Conservation (phyloP, 2,329 filamentous ascomycete genomes). For the Fusarium algeriense region DNA sequence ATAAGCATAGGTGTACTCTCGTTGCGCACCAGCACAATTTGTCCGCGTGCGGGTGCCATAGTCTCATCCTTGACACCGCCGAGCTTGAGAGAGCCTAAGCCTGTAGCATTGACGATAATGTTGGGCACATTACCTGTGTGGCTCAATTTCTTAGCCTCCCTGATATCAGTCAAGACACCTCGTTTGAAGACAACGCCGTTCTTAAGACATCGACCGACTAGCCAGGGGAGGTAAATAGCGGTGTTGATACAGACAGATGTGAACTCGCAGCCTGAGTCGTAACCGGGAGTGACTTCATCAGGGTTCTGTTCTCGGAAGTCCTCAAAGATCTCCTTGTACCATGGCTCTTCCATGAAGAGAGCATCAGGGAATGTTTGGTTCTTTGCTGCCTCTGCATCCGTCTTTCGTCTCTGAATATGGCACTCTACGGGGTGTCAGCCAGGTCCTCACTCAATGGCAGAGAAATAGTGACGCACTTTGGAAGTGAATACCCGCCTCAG, state of each 20-base stretch:
- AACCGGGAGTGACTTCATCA: slow-evolving; percentile 70
- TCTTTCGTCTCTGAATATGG: slow-evolving; percentile 67
- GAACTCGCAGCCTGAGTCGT: slow-evolving; percentile 80
- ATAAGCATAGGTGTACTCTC: slow-evolving; percentile 77
- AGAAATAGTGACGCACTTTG: slow-evolving; percentile 63
- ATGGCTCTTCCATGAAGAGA: slow-evolving; percentile 74
- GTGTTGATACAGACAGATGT: slow-evolving; percentile 93
- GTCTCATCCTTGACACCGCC: slow-evolving; percentile 83
- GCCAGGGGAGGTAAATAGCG: slow-evolving; percentile 86
- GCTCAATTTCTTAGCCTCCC: slow-evolving; percentile 68
- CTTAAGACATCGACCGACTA: slow-evolving; percentile 82
- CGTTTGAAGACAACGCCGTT: slow-evolving; percentile 78
- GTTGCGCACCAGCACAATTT: slow-evolving; percentile 87
- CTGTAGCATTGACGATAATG: slow-evolving; percentile 87
- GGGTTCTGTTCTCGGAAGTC: slow-evolving; percentile 74
- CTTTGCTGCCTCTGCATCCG: slow-evolving; percentile 63
- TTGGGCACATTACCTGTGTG: slow-evolving; percentile 71
- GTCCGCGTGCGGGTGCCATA: slow-evolving; percentile 82
- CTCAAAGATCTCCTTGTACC: slow-evolving; percentile 79
- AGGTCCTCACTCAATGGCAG: not conserved
- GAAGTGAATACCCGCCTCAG: slow-evolving; percentile 85
- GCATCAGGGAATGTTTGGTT: slow-evolving; percentile 65
- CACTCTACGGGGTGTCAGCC: slow-evolving; percentile 54
- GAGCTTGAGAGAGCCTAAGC: slow-evolving; percentile 78
- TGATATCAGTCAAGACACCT: slow-evolving; percentile 74